Evolutionary conservation across 345 rosid species (phyloP).

Genomic region (Cardamine chenopodiifolia): DNA sequence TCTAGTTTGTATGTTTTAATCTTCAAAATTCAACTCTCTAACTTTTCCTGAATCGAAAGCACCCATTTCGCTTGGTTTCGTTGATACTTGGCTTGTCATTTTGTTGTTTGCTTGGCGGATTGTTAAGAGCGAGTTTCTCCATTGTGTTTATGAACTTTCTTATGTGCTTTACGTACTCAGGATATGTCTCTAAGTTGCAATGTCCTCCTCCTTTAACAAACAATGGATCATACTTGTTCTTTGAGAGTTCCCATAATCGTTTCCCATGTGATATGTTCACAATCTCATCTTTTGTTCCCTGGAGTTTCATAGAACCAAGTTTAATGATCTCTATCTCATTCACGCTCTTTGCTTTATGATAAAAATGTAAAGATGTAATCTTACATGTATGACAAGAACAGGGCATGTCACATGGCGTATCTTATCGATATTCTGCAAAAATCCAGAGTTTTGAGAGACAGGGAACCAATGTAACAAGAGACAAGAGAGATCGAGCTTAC

Average conservation of each 20-base stretch:
- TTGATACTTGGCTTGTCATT: slow-evolving; percentile 37
- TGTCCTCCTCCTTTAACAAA: slow-evolving; percentile 94
- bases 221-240: slow-evolving; percentile 76
- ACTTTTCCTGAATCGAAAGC: slow-evolving; percentile 31
- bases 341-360: not conserved
- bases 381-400: slow-evolving; percentile 83
- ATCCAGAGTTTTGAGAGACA: slow-evolving; percentile 18
- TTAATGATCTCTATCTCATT: not conserved
- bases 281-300: slow-evolving; percentile 66
- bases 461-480: not conserved
- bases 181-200: slow-evolving; percentile 87
- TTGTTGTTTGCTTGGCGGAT: slow-evolving; percentile 31
- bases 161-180: slow-evolving; percentile 77
- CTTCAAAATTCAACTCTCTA: slow-evolving; percentile 2
- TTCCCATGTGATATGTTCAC: slow-evolving; percentile 88
- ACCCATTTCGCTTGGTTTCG: slow-evolving; percentile 15
- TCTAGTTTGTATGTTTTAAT: not conserved
- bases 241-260: slow-evolving; percentile 75
- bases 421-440: slow-evolving; percentile 80
- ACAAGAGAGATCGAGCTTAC: slow-evolving; percentile 37
- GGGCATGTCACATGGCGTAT: slow-evolving; percentile 75
- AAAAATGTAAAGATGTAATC: slow-evolving; percentile 19
- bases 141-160: slow-evolving; percentile 75
- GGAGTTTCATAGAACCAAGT: not conserved
- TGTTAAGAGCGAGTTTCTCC: slow-evolving; percentile 56